These are phyloP conservation scores for Pelargonium cotyledonis DNA, from an alignment of 441 rosid genomes.

Conservation along the genomic window DNA sequence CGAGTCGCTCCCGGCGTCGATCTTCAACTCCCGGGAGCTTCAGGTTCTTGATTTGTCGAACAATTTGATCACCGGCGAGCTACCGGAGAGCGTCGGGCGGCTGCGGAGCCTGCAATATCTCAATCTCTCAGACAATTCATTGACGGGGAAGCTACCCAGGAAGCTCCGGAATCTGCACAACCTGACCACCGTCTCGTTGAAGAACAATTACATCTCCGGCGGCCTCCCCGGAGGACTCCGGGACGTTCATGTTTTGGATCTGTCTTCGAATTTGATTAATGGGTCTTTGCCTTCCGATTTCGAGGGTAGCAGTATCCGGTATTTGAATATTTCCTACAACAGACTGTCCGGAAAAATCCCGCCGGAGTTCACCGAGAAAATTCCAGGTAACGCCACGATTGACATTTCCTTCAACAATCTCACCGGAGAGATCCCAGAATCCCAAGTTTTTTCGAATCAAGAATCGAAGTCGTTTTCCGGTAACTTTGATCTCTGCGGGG, in stretches of 20 bases:
- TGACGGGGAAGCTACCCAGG: constrained; percentile 55
- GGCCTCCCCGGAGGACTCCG: constrained; percentile 42
- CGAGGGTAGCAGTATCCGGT: constrained; percentile 40
- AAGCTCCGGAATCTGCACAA: constrained; percentile 39
- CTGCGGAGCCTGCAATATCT: constrained; percentile 41
- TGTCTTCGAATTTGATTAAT: constrained; percentile 66
- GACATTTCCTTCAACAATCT: constrained; percentile 81
- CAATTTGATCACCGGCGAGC: constrained; percentile 59
- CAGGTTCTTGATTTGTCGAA: constrained; percentile 55
- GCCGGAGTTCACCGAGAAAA: constrained; percentile 35
- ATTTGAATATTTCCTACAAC: constrained; percentile 67
- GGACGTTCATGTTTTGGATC: constrained; percentile 47
- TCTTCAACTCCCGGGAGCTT: constrained; percentile 51
- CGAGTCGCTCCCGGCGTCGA: constrained; percentile 56
- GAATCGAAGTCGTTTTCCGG: constrained; percentile 47
- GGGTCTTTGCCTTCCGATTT: constrained; percentile 56
- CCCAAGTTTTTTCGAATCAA: constrained; percentile 43
- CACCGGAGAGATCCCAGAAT: constrained; percentile 64
- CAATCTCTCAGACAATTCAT: constrained; percentile 71
- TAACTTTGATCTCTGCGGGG: constrained; percentile 61
- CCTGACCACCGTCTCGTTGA: constrained; percentile 53
- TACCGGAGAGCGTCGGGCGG: constrained; percentile 34
- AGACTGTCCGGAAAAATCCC: constrained; percentile 55
- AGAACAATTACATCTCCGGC: constrained; percentile 57
- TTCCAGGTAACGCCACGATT: constrained; percentile 42